A percentile compares a stretch with the other conserved stretches of the same genome.
Evolutionary conservation across 2,329 filamentous ascomycete genomes (phyloP).

Genomic region (Alternaria burnsii): DNA sequence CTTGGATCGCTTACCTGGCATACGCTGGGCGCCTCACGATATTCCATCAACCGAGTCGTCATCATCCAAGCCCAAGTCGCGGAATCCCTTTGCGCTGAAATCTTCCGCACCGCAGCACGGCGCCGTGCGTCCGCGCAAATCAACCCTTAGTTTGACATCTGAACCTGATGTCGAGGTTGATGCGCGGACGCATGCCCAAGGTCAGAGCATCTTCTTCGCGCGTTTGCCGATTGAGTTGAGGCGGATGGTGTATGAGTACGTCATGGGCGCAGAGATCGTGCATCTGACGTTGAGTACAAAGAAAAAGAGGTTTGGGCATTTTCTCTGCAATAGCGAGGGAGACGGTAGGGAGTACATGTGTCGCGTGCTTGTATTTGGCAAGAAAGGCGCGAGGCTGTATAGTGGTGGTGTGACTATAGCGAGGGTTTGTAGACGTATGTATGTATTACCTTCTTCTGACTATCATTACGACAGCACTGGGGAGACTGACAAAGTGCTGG

Average conservation of each 20-base stretch:
- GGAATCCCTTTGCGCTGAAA: slow-evolving; percentile 22
- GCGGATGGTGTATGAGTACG: slow-evolving; percentile 43
- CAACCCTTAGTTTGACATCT: slow-evolving; percentile 30
- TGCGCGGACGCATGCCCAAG: slow-evolving; percentile 38
- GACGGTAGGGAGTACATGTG: slow-evolving; percentile 33
- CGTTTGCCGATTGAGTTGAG: slow-evolving; percentile 45
- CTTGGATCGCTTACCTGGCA: slow-evolving; percentile 24
- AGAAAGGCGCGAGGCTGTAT: slow-evolving; percentile 24
- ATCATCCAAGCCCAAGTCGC: slow-evolving; percentile 23
- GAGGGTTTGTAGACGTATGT: slow-evolving; percentile 42
- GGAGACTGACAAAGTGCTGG: not conserved
- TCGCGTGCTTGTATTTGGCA: slow-evolving; percentile 41
- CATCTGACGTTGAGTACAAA: slow-evolving; percentile 44
- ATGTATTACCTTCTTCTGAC: slow-evolving; percentile 12
- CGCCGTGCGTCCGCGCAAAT: slow-evolving; percentile 28
- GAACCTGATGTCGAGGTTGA: slow-evolving; percentile 34
- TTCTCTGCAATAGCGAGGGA: slow-evolving; percentile 35
- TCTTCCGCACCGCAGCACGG: slow-evolving; percentile 5
- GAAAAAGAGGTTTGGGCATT: slow-evolving; percentile 44
- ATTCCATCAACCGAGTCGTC: slow-evolving; percentile 22
- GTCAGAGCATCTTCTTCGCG: slow-evolving; percentile 41
- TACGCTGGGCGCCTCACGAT: slow-evolving; percentile 41
- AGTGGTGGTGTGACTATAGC: slow-evolving; percentile 25
- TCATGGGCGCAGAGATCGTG: slow-evolving; percentile 39
- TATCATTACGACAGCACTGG: not conserved